Percentiles rank a stretch among this genome's conserved stretches.
Evolutionary conservation across 148 eudicot species (phyloP).

Genomic region (Polygonum maritimum): DNA sequence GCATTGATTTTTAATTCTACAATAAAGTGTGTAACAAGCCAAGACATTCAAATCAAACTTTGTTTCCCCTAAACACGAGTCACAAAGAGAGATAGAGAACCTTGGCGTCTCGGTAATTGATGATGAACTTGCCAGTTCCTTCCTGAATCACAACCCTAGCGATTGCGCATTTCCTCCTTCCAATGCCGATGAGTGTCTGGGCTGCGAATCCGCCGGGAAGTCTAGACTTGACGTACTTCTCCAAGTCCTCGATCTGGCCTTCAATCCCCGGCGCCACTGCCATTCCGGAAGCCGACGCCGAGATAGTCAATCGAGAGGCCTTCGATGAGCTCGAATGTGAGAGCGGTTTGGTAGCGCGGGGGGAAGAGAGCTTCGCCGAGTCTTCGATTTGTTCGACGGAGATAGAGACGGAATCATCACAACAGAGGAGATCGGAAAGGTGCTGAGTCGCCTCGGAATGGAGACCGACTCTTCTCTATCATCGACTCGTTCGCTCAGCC

Average conservation of each 20-base stretch:
- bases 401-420: too few species aligned
- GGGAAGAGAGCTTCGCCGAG: conserved; percentile 13
- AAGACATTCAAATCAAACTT: background rate
- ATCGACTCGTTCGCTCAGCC: too few species aligned
- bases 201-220: conserved; percentile 96
- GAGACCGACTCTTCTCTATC: too few species aligned
- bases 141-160: conserved; percentile 93
- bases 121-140: conserved; percentile 64
- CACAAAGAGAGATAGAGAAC: conserved; percentile 15
- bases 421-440: too few species aligned
- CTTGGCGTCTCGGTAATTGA: conserved; percentile 84
- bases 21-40: too few species aligned
- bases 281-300: conserved; percentile 30
- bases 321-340: background rate
- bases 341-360: conserved; percentile 20
- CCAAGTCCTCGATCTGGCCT: conserved; percentile 32
- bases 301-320: conserved; percentile 16
- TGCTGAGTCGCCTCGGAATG: too few species aligned
- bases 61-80: background rate
- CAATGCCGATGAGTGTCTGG: conserved; percentile 65
- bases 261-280: conserved; percentile 19
- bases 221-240: conserved; percentile 61
- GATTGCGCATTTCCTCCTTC: conserved; percentile 73
- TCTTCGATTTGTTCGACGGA: too few species aligned
- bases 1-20: background rate